Evolutionary conservation across 805 yeast species (phyloP).

Genomic region (Nakazawaea molendinolei): DNA sequence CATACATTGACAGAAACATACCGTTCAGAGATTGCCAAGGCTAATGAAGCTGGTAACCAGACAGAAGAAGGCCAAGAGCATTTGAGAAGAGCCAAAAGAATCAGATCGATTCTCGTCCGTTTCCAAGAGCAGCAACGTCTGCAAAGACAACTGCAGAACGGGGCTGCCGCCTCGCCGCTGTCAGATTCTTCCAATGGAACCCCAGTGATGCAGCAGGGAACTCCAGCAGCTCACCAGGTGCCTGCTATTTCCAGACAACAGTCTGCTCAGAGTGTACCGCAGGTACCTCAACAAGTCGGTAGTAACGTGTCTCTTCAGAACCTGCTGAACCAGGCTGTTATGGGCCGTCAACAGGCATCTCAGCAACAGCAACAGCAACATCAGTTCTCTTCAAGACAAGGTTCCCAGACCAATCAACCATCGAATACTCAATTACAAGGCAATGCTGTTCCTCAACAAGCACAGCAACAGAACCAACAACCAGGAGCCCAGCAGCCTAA

Average conservation of each 20-base stretch:
- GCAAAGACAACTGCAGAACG: constrained; percentile 20
- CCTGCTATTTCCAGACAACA: constrained; percentile 23
- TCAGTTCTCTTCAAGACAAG: constrained; percentile 5
- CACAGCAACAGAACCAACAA: constrained; percentile 14
- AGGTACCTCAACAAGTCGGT: no score
- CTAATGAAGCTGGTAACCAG: constrained; percentile 53
- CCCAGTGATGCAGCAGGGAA: constrained; percentile 1
- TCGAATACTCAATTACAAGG: constrained; percentile 15
- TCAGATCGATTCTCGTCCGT: constrained; percentile 52
- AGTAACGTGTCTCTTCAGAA: no score
- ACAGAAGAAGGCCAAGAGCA: constrained; percentile 60
- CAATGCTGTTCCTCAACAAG: constrained; percentile 18
- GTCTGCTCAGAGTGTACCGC: constrained; percentile 20
- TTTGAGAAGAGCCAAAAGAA: constrained; percentile 53
- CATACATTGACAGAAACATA: constrained; percentile 56
- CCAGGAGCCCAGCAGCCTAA: constrained; percentile 20
- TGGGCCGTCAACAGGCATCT: no score
- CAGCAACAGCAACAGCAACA: constrained; percentile 17
- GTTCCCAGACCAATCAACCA: constrained; percentile 9
- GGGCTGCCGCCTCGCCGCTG: no score
- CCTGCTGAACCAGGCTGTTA: no score
- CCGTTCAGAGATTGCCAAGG: constrained; percentile 51
- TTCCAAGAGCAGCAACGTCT: constrained; percentile 41
- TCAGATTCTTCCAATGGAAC: no score
- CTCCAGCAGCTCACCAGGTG: constrained; percentile 7